These are phyloP conservation scores for Apiospora rasikravindrae DNA, from an alignment of 2,329 filamentous ascomycete species.

Conservation along the genomic window DNA sequence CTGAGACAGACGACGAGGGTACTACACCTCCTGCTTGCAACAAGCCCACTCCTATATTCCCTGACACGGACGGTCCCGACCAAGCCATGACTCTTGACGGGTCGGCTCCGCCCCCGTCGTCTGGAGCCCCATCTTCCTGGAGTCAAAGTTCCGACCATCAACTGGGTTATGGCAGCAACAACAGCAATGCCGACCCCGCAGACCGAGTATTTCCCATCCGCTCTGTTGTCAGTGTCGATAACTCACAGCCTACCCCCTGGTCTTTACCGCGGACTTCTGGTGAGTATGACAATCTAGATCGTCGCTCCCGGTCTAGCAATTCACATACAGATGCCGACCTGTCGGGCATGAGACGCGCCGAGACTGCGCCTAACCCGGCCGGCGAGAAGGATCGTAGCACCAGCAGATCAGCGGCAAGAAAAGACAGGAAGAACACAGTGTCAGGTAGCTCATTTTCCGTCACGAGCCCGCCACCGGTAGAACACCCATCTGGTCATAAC, in stretches of 20 bases:
- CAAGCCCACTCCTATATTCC: background rate
- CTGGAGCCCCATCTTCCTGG: slow-evolving; percentile 48
- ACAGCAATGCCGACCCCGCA: slow-evolving; percentile 40
- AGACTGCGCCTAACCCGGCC: slow-evolving; percentile 26
- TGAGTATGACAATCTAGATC: slow-evolving; percentile 46
- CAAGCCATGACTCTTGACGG: slow-evolving; percentile 19
- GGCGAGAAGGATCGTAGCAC: slow-evolving; percentile 9
- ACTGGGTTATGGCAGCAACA: slow-evolving; percentile 37
- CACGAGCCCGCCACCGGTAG: slow-evolving; percentile 25
- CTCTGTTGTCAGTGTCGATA: slow-evolving; percentile 76
- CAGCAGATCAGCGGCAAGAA: slow-evolving; percentile 7
- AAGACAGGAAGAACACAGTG: slow-evolving; percentile 26
- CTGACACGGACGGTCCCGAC: background rate
- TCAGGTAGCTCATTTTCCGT: slow-evolving; percentile 24
- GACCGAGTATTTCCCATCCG: slow-evolving; percentile 82
- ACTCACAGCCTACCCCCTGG: slow-evolving; percentile 40
- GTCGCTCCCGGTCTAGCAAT: slow-evolving; percentile 31
- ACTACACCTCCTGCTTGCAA: slow-evolving; percentile 17
- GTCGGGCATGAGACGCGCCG: slow-evolving; percentile 24
- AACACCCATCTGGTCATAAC: background rate
- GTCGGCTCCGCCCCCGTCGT: slow-evolving; percentile 32
- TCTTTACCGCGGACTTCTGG: slow-evolving; percentile 40
- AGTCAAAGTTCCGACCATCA: slow-evolving; percentile 50
- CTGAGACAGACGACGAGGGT: slow-evolving; percentile 16
- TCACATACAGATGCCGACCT: slow-evolving; percentile 17